Evolutionary conservation across 2,329 filamentous ascomycete genomes (phyloP).

Genomic region (Allantophomopsis cytisporea): DNA sequence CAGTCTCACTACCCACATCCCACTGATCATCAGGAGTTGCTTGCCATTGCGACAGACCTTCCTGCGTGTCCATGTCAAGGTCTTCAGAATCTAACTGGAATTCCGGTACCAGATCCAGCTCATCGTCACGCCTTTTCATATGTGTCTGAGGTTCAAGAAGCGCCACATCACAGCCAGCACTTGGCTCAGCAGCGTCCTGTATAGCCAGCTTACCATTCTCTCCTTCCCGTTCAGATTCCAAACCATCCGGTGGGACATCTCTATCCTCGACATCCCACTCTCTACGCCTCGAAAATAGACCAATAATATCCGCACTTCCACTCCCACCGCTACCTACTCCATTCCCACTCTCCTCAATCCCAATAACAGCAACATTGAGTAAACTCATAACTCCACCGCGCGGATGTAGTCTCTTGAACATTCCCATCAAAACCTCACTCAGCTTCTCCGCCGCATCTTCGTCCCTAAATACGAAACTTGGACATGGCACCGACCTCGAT

Average conservation of each 20-base stretch:
- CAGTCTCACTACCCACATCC: too few species aligned
- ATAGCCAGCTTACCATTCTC: neutral
- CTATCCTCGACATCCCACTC: slow-evolving; percentile 48
- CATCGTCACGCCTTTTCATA: slow-evolving; percentile 12
- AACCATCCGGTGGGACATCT: slow-evolving; percentile 17
- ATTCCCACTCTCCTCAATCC: slow-evolving; percentile 53
- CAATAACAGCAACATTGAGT: slow-evolving; percentile 77
- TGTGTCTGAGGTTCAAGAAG: slow-evolving; percentile 2
- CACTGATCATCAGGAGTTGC: too few species aligned
- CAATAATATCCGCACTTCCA: slow-evolving; percentile 62
- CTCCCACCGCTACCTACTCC: slow-evolving; percentile 22
- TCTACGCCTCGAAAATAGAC: slow-evolving; percentile 68
- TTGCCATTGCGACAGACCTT: too few species aligned
- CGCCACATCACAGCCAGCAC: slow-evolving; percentile 13
- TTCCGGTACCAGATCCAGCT: slow-evolving; percentile 8
- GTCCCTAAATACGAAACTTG: slow-evolving; percentile 58
- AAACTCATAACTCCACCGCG: slow-evolving; percentile 51
- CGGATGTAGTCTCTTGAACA: slow-evolving; percentile 64
- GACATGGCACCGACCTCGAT: slow-evolving; percentile 63
- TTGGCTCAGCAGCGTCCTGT: slow-evolving; percentile 10
- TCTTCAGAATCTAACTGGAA: slow-evolving; percentile 12
- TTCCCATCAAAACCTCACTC: slow-evolving; percentile 49
- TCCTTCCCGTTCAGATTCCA: neutral
- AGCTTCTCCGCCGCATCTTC: slow-evolving; percentile 52
- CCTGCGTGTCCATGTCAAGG: slow-evolving; percentile 17